These are phyloP conservation scores for Sporothrix globosa DNA, from an alignment of 2,329 filamentous ascomycete species.

Conservation along the genomic window DNA sequence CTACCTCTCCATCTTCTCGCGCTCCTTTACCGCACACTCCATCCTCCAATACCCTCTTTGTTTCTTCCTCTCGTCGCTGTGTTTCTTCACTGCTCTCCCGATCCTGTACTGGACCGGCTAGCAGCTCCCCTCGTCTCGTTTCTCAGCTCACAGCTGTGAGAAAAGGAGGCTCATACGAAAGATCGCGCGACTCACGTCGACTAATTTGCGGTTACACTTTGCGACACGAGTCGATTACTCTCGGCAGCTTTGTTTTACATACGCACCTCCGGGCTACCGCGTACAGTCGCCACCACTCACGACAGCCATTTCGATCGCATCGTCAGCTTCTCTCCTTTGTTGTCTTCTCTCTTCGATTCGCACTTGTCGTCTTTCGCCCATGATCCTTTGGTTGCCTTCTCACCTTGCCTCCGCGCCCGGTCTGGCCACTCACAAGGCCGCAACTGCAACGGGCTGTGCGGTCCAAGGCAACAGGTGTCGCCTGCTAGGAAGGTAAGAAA, in stretches of 20 bases:
- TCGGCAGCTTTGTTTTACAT: not conserved
- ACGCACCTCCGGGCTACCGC: not conserved
- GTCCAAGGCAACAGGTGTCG: constrained; percentile 18
- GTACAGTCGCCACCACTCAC: not conserved
- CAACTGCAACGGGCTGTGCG: constrained; percentile 23
- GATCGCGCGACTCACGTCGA: not conserved
- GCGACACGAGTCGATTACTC: constrained; percentile 16
- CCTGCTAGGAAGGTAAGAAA: not conserved
- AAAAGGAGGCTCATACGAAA: constrained; percentile 7
- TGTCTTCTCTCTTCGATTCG: not conserved
- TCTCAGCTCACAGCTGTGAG: constrained; percentile 1
- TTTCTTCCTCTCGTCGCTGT: constrained; percentile 9
- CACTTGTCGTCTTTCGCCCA: constrained; percentile 7
- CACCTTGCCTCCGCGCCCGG: not conserved
- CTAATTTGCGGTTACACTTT: not conserved
- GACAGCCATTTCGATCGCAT: not conserved
- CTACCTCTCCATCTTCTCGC: not conserved
- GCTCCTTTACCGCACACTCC: not conserved
- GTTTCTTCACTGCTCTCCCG: constrained; percentile 23
- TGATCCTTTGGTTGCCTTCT: constrained; percentile 10
- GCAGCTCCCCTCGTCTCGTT: not conserved
- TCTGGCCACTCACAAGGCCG: constrained; percentile 9
- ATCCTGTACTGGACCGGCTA: constrained; percentile 21
- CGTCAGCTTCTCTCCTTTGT: not conserved
- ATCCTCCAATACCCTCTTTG: not conserved